Conservation (phyloP, 164 flowering plant species). For the Kingdonia uniflora region DNA sequence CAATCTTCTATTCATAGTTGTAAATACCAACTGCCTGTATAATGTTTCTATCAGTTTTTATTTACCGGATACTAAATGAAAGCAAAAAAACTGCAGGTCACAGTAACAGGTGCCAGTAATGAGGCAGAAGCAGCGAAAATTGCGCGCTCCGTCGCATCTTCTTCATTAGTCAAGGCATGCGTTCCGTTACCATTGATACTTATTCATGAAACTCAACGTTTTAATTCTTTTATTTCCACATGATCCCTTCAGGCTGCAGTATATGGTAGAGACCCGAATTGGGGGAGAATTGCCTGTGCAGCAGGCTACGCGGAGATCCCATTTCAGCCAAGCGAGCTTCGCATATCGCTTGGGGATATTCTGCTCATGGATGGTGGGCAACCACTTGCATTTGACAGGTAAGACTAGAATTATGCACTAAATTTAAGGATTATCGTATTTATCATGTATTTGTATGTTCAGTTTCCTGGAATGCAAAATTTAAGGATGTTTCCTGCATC, state of each 20-base stretch:
- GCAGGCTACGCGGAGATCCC: conserved; percentile 86
- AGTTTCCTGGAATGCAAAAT: too few relatives aligned
- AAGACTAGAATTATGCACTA: background rate
- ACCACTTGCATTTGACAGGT: conserved; percentile 89
- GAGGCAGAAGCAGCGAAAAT: conserved; percentile 87
- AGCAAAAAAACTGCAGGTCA: conserved; percentile 39
- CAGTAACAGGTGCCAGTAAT: conserved; percentile 57
- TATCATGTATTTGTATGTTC: too few relatives aligned
- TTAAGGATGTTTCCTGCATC: too few relatives aligned
- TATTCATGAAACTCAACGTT: background rate
- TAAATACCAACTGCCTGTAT: too few relatives aligned
- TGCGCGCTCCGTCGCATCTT: conserved; percentile 93
- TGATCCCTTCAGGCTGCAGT: conserved; percentile 68
- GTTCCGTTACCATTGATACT: background rate
- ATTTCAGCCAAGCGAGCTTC: conserved; percentile 52
- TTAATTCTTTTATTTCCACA: background rate
- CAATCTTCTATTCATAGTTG: too few relatives aligned
- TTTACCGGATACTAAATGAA: too few relatives aligned
- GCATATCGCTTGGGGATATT: conserved; percentile 68
- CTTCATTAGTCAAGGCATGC: conserved; percentile 76
- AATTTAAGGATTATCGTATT: too few relatives aligned
- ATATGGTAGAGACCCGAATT: conserved; percentile 96
- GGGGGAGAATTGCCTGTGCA: conserved; percentile 99
- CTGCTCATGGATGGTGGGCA: conserved; percentile 89
- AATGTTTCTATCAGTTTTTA: too few relatives aligned